phyloP scores from a whole-genome alignment of 371 early-diverging fungal species.

The Basidiobolus meristosporus region DNA sequence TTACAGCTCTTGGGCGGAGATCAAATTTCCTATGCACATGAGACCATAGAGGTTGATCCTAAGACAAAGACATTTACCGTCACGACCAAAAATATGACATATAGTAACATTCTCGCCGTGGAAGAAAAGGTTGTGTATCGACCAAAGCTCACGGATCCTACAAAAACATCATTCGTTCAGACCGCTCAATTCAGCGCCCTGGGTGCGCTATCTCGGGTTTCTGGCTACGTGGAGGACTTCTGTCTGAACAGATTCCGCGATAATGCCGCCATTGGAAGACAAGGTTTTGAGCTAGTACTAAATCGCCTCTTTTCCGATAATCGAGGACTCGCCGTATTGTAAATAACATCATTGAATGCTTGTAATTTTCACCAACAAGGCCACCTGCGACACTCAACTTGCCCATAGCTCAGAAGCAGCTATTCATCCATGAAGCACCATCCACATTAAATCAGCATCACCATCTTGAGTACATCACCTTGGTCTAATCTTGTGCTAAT shows the following conservation, averaged over 20 bases:
- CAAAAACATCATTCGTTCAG: conserved; percentile 54
- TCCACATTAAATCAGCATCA: too few relatives aligned
- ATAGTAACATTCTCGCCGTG: conserved; percentile 55
- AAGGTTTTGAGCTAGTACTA: conserved; percentile 51
- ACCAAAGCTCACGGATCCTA: conserved; percentile 16
- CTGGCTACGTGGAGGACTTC: conserved; percentile 69
- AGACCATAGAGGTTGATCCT: conserved; percentile 71
- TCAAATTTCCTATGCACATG: conserved; percentile 65
- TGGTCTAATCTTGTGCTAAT: too few relatives aligned
- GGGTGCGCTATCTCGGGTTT: conserved; percentile 51
- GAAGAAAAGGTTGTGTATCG: conserved; percentile 66
- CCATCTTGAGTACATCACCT: too few relatives aligned
- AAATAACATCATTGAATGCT: too few relatives aligned
- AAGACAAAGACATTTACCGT: conserved; percentile 42
- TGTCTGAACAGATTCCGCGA: conserved; percentile 68
- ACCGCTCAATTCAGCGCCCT: conserved; percentile 62
- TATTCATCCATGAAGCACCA: too few relatives aligned
- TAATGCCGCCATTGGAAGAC: conserved; percentile 61
- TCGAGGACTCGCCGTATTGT: too few relatives aligned
- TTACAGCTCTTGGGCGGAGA: conserved; percentile 15
- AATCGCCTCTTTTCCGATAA: conserved; percentile 25
- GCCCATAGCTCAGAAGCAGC: too few relatives aligned
- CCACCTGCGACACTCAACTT: too few relatives aligned
- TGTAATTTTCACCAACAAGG: too few relatives aligned
- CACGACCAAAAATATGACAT: conserved; percentile 51